Percentiles rank a stretch among this genome's conserved stretches.
Evolutionary conservation across 2,329 filamentous ascomycete species (phyloP).

Genomic region (Claviceps paspali): DNA sequence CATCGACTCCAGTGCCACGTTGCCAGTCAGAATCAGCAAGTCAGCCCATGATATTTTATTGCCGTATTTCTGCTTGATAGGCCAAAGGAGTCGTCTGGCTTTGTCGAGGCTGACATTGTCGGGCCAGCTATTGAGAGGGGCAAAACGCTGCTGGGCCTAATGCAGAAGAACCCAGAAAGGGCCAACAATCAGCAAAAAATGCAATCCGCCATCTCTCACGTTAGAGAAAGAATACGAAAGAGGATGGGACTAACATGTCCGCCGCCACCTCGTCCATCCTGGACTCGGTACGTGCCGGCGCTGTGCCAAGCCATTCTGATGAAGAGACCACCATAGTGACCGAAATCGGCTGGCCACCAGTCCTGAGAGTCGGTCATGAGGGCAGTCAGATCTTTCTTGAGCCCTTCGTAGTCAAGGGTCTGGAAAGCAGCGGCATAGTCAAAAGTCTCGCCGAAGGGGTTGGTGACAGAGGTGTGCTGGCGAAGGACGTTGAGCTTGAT

Average conservation of each 20-base stretch:
- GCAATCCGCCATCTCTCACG: too few relatives aligned
- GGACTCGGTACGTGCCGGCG: constrained; percentile 62
- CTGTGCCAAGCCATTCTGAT: constrained; percentile 73
- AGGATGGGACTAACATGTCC: constrained; percentile 30
- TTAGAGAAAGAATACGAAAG: background rate
- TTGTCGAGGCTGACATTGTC: constrained; percentile 69
- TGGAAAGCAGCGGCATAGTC: constrained; percentile 62
- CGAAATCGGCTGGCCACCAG: constrained; percentile 72
- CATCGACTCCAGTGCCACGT: constrained; percentile 65
- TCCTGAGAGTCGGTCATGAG: constrained; percentile 68
- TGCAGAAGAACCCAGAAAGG: background rate
- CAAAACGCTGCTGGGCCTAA: constrained; percentile 60
- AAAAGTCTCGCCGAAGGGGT: constrained; percentile 50
- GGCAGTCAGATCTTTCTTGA: constrained; percentile 59
- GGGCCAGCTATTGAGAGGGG: constrained; percentile 67
- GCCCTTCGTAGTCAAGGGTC: constrained; percentile 37
- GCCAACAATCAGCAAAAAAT: background rate
- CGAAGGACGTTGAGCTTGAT: constrained; percentile 58
- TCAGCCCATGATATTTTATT: constrained; percentile 73
- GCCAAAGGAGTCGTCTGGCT: constrained; percentile 64
- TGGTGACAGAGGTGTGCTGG: constrained; percentile 48
- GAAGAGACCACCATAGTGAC: constrained; percentile 68
- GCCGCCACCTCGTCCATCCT: constrained; percentile 60
- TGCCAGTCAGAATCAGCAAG: constrained; percentile 54
- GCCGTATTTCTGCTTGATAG: constrained; percentile 74